Evolutionary conservation across 139 green algal genomes (phyloP), one percentile per base, ranked within the genome.

Genomic region (Parachlorella kessleri): DNA sequence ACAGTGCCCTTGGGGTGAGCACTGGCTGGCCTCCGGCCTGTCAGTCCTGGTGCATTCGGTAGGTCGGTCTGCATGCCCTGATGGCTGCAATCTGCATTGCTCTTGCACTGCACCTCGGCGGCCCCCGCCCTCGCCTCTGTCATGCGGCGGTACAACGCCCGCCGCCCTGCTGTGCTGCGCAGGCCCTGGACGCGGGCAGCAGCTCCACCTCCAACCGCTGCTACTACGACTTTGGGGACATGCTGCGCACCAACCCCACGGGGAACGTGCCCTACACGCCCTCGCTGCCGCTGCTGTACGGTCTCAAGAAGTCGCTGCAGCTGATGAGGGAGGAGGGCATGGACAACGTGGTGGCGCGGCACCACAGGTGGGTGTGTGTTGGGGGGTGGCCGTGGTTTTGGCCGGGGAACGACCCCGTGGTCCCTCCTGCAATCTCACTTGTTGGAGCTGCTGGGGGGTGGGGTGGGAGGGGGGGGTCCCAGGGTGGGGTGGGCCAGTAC

Each of bases 161-260:
- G n/a, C n/a, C n/a, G n/a, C n/a, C n/a, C n/a, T n/a, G n/a, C n/a
- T n/a, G n/a, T n/a, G n/a, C 48, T 59, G 48, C 21, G 48, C 48
- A 94, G 90, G 94, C 94, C 2, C 85, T 98, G 55, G 91, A 86
- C 2, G 79, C 86, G 1, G 75, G 80, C 70, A 93, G 95, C 86
- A 94, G 70, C 7, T 91, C 94, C 32, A 90, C 92, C 78, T 75
- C 92, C 23, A 87, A 85, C 55, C 87, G 90, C 30, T 84, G 90
- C 10, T 99, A 98, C 92, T 99, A 94, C 77, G 94, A 97, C 83
- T 99, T 91, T 81, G 85, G 75, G 73, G 85, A 90, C 83, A 82
- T 86, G 87, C 75, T 93, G 69, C 71, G 75, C 42, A 89, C 76
- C 65, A 92, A 93, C 76, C 77, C 80, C 23, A 76, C 70, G 35